These are phyloP conservation scores for Mycena pura DNA, from an alignment of 768 basidiomycete genomes.

Conservation along the genomic window DNA sequence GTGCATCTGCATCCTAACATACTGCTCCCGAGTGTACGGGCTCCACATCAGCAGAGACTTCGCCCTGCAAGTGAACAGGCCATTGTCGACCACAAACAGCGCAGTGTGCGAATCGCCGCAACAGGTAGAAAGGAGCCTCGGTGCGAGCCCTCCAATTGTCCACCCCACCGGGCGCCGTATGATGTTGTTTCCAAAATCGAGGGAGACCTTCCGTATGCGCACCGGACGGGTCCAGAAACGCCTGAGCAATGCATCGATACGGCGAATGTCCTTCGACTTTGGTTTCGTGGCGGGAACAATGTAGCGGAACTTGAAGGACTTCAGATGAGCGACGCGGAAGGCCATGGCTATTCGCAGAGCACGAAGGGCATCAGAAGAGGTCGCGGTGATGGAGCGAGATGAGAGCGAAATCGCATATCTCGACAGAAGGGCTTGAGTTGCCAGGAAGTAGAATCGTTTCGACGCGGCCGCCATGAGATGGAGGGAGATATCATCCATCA, in stretches of 20 bases:
- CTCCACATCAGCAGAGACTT: conserved; percentile 3
- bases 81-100: background rate
- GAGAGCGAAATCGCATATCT: background rate
- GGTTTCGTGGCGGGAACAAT: background rate
- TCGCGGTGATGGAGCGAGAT: background rate
- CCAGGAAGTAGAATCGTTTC: conserved; percentile 11
- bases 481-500: conserved; percentile 13
- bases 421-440: conserved; percentile 1
- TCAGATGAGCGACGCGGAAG: background rate
- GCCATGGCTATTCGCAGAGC: conserved; percentile 18
- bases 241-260: conserved; percentile 1
- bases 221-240: background rate
- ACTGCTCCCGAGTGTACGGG: conserved; percentile 3
- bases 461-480: conserved; percentile 11
- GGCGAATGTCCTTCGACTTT: background rate
- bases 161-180: background rate
- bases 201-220: background rate
- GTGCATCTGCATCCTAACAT: conserved; percentile 7
- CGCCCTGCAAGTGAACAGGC: conserved; percentile 12
- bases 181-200: background rate
- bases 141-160: background rate
- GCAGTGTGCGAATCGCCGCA: conserved; percentile 8
- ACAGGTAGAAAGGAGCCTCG: background rate
- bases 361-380: conserved; percentile 10
- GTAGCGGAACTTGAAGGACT: background rate